Evolutionary conservation across 129 eudicot species (phyloP).

Genomic region (Flaveria brownii): DNA sequence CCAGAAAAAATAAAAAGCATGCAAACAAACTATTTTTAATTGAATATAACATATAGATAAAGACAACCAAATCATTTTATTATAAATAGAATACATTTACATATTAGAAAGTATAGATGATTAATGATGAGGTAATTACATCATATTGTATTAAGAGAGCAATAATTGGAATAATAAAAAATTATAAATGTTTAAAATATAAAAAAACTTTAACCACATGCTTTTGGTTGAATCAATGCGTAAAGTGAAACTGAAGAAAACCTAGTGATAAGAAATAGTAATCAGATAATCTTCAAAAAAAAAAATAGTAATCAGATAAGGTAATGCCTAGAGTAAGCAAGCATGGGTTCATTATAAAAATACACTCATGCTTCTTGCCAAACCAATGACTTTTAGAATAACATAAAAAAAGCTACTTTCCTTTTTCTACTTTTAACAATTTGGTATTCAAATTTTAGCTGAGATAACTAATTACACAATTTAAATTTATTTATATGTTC

Average conservation of each 20-base stretch:
- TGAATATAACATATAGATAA: too few relatives aligned
- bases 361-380: conserved; percentile 25
- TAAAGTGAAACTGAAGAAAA: conserved; percentile 35
- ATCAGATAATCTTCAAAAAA: too few relatives aligned
- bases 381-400: conserved; percentile 27
- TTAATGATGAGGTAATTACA: conserved; percentile 4
- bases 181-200: neutral
- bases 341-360: conserved; percentile 29
- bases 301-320: conserved; percentile 28
- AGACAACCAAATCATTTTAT: too few relatives aligned
- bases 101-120: neutral
- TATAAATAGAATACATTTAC: too few relatives aligned
- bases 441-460: neutral
- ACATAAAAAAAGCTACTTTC: conserved; percentile 19
- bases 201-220: conserved; percentile 11
- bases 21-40: too few relatives aligned
- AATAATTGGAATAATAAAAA: conserved; percentile 5
- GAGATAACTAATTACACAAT: too few relatives aligned
- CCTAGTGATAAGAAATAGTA: conserved; percentile 16
- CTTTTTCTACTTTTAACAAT: neutral
- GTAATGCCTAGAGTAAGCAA: conserved; percentile 45
- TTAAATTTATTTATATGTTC: too few relatives aligned
- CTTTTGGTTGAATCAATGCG: conserved; percentile 35
- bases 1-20: too few relatives aligned
- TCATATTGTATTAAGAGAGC: conserved; percentile 3